Evolutionary conservation across 768 basidiomycete genomes (phyloP).

Genomic region (Mycena filopes): DNA sequence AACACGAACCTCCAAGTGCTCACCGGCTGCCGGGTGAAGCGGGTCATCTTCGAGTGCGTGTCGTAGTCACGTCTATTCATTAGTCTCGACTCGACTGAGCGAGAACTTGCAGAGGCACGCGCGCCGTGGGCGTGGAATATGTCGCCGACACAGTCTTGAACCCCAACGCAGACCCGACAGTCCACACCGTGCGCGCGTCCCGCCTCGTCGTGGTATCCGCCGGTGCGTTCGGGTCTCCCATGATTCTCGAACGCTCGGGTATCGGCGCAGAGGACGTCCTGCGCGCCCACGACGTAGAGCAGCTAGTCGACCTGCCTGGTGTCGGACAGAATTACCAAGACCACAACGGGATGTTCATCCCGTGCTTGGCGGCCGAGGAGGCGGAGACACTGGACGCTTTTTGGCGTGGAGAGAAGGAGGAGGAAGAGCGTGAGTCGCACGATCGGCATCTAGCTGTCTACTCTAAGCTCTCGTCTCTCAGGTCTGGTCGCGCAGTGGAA

Average conservation of each 20-base stretch:
- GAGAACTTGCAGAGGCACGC: too few species aligned
- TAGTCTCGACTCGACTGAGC: slow-evolving; percentile 16
- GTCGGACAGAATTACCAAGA: slow-evolving; percentile 62
- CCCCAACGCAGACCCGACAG: slow-evolving; percentile 37
- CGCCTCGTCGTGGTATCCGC: slow-evolving; percentile 43
- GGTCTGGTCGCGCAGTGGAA: slow-evolving; percentile 21
- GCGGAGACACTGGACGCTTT: slow-evolving; percentile 47
- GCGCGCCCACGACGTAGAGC: slow-evolving; percentile 46
- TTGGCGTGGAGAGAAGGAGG: slow-evolving; percentile 39
- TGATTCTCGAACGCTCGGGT: slow-evolving; percentile 57
- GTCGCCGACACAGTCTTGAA: slow-evolving; percentile 36
- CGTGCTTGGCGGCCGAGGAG: slow-evolving; percentile 44
- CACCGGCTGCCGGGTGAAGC: slow-evolving; percentile 37
- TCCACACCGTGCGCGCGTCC: slow-evolving; percentile 36
- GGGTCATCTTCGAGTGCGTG: slow-evolving; percentile 43
- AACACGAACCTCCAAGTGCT: slow-evolving; percentile 40
- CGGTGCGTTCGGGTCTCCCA: slow-evolving; percentile 46
- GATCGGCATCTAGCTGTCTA: slow-evolving; percentile 32
- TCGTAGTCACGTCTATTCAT: not conserved
- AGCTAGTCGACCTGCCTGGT: slow-evolving; percentile 58
- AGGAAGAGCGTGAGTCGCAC: slow-evolving; percentile 38
- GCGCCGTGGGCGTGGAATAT: slow-evolving; percentile 44
- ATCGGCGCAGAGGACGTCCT: slow-evolving; percentile 57
- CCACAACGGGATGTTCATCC: slow-evolving; percentile 42
- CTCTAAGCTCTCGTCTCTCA: slow-evolving; percentile 16